Evolutionary conservation across 148 eudicot species (phyloP), one percentile per base, ranked within the genome.

Genomic region (Tetragonia tetragonoides): DNA sequence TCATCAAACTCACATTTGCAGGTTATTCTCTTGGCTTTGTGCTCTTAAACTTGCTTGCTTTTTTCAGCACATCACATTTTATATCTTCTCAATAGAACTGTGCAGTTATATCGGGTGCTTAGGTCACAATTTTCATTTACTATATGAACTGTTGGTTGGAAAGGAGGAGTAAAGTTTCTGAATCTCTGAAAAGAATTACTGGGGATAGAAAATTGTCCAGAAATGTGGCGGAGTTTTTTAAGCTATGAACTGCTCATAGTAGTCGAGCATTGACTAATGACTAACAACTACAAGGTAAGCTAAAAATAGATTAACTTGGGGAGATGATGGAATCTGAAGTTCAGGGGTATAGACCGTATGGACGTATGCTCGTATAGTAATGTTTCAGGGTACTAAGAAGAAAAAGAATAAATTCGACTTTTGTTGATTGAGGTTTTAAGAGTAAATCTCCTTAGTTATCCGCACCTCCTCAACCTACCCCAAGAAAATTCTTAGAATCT

Each of bases 1-100:
- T 66, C 83, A 14, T 71, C 88, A 53, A 68, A 75, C 68, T 78
- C 88, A 37, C 83, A 84, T 21, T 74, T 86, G 72, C 88, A 86
- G 86, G 88, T 85, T 65, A 28, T 18, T 59, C 20, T 70, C 75
- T 23, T 63, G 49, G 61, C 42, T 38, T 16, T 10, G 15, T 64
- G 20, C 46, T 60, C 16, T 53, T n/a, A 10, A 21, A 42, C 16
- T 81, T 57, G 60, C 46, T 39, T 67, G 39, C 54, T 38, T 68
- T 54, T 40, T 65, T 20, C 18, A 47, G 38, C 18, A 41, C 60
- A 10, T 28, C 51, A 3, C 15, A 16, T n/a, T 71, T 21, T 64
- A 39, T 64, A 40, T 23, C 34, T n/a, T 23, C 72, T 3, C 34
- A 39, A 39, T 59, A 62, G 24, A 70, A 4, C 42, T 46, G 38